Conservation (phyloP, 1,284 basidiomycete genomes). For the Malassezia psittaci region DNA sequence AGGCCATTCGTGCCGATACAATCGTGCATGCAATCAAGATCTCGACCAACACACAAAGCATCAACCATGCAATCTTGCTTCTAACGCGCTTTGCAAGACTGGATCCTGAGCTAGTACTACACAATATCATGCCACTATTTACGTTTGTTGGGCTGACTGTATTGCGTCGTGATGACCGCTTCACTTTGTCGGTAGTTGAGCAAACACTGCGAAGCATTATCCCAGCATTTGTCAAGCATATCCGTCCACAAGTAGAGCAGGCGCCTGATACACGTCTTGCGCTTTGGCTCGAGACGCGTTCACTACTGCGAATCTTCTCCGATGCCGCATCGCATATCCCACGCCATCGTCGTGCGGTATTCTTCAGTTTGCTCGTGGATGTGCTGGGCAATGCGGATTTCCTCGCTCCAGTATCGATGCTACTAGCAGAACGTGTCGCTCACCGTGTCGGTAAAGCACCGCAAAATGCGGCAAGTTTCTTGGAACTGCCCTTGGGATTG, state of each 20-base stretch:
- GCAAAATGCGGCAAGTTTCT: conserved; percentile 36
- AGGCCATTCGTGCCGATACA: conserved; percentile 32
- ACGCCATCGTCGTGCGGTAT: conserved; percentile 73
- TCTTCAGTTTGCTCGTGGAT: conserved; percentile 82
- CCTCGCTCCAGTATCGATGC: conserved; percentile 71
- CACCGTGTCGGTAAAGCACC: conserved; percentile 64
- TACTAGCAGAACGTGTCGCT: conserved; percentile 69
- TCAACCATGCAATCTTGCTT: conserved; percentile 82
- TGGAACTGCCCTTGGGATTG: conserved; percentile 59
- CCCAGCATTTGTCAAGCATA: conserved; percentile 74
- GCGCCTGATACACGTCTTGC: conserved; percentile 19
- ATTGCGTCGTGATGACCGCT: conserved; percentile 88
- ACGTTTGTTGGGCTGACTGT: conserved; percentile 97
- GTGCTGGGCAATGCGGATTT: conserved; percentile 73
- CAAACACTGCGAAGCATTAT: conserved; percentile 89
- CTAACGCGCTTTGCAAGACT: conserved; percentile 74
- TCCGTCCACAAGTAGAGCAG: conserved; percentile 52
- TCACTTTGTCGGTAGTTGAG: conserved; percentile 88
- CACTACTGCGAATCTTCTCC: conserved; percentile 75
- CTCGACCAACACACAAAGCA: conserved; percentile 83
- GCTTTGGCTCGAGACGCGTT: conserved; percentile 38
- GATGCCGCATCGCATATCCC: conserved; percentile 79
- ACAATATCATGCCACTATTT: conserved; percentile 96
- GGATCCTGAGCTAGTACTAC: conserved; percentile 78
- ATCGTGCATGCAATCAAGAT: conserved; percentile 42